A percentile compares a stretch with the other conserved stretches of the same genome.
phyloP scores from a whole-genome alignment of 495 filamentous ascomycete species.

The Achaetomiella virescens region DNA sequence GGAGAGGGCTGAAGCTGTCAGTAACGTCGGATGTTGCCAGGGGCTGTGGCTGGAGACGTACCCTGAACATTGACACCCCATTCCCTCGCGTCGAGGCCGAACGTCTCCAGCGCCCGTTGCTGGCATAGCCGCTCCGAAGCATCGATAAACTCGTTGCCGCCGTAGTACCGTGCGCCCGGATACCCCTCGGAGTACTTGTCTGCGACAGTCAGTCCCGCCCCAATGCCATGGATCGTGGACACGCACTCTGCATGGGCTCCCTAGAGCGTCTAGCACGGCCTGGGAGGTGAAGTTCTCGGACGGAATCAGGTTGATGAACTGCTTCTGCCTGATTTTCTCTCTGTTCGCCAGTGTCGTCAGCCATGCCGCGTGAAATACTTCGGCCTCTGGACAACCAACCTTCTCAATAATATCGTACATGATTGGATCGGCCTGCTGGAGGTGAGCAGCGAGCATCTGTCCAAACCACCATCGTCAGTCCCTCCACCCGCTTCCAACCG shows the following conservation, averaged over 20 bases:
- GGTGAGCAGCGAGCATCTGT: slow-evolving; percentile 70
- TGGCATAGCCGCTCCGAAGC: slow-evolving; percentile 85
- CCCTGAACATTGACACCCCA: slow-evolving; percentile 99
- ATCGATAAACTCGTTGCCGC: slow-evolving; percentile 94
- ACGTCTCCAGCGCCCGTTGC: slow-evolving; percentile 78
- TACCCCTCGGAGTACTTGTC: slow-evolving; percentile 99
- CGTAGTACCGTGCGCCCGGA: slow-evolving; percentile 93
- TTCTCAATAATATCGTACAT: slow-evolving; percentile 85
- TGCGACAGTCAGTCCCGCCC: slow-evolving; percentile 29
- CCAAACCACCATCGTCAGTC: slow-evolving; percentile 9
- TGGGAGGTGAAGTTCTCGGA: slow-evolving; percentile 99
- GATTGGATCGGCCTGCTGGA: slow-evolving; percentile 79
- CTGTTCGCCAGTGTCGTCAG: slow-evolving; percentile 39
- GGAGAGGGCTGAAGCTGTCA: slow-evolving; percentile 62
- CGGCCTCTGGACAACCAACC: slow-evolving; percentile 42
- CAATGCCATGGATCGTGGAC: not conserved
- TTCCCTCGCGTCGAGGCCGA: slow-evolving; percentile 72
- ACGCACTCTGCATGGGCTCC: slow-evolving; percentile 96
- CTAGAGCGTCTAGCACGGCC: slow-evolving; percentile 90
- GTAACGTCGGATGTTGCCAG: not conserved
- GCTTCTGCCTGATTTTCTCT: slow-evolving; percentile 92
- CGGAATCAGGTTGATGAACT: slow-evolving; percentile 97
- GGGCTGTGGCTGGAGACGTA: slow-evolving; percentile 35
- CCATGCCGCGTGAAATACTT: not conserved
- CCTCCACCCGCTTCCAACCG: not conserved